Base-by-base conservation (phyloP, 768 basidiomycete species). In the Mycena latifolia region DNA sequence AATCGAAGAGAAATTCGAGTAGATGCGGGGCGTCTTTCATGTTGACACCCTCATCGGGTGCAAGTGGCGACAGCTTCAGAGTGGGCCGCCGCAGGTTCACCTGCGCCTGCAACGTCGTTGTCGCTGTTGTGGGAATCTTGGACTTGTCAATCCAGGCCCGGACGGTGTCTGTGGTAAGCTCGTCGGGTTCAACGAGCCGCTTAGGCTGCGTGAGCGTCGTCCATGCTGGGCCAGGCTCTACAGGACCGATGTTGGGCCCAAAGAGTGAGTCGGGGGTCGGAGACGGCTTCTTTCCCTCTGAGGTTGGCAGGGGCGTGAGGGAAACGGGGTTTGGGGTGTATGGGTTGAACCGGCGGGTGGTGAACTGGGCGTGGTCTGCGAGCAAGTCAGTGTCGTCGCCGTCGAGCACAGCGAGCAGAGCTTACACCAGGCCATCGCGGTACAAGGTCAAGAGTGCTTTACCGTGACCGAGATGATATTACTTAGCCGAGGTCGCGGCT, bases 51-150 rank as follows among this genome's bases (percentile, higher is more conserved):
- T 82, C 80, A 2, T 81, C 72, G 17, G 85, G 73, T 5, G 83
- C 71, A 22, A 92, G 81, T 0, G 91, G 94, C 10, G 89, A 89
- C 5, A 96, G 86, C 15, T 91, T 87, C 35, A 98, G 84, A 1
- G 94, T 90, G 1, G 96, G 96, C 6, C 96, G 88, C 75, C 96
- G 97, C 71, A 98, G 88, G 75, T 98, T 98, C 69, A 98, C 95
- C 35, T 96, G 85, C 0, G 96, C 96, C 79, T 98, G 96, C 0
- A 98, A 83, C 2, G 96, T 97, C 0, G 96, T 98, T 0, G 96
- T 97, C 0, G 95, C 89, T 20, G 29, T 62, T 55, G 60, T 61
- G 31, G 14, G 55, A 20, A 43, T 88, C 81, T 94, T 95, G 79
- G 88, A 90, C 82, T 91, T 95, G 64, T 89, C 89, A 20, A 97